These are phyloP conservation scores for Brasenia schreberi DNA, from an alignment of 164 flowering plant species.

Conservation along the genomic window DNA sequence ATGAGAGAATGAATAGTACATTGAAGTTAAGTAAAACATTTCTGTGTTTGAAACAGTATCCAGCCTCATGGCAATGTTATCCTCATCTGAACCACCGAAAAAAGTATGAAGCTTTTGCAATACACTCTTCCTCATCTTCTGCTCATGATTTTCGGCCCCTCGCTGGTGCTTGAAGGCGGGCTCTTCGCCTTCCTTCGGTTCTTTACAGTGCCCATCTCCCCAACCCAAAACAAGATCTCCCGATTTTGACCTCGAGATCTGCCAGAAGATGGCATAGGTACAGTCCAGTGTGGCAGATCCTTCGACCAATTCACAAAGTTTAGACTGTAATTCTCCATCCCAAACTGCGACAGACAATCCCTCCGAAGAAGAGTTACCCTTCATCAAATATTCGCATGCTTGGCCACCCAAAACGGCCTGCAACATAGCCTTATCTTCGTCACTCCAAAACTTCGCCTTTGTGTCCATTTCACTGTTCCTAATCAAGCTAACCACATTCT, in stretches of 20 bases:
- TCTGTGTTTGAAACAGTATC: constrained; percentile 42
- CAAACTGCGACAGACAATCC: constrained; percentile 9
- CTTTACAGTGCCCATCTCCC: constrained; percentile 64
- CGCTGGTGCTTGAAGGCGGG: background rate
- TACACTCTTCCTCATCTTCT: constrained; percentile 34
- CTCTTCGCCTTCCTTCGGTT: constrained; percentile 10
- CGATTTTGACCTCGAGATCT: constrained; percentile 33
- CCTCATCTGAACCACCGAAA: constrained; percentile 39
- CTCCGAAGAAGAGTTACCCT: background rate
- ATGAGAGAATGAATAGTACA: constrained; percentile 42
- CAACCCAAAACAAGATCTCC: constrained; percentile 44
- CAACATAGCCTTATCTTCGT: constrained; percentile 4
- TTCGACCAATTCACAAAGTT: constrained; percentile 39
- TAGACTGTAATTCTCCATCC: constrained; percentile 30
- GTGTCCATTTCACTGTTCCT: constrained; percentile 1
- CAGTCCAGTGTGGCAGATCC: constrained; percentile 21
- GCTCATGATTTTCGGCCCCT: constrained; percentile 6
- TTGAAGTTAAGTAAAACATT: constrained; percentile 61
- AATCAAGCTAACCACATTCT: background rate
- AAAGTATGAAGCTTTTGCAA: constrained; percentile 46
- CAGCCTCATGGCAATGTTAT: constrained; percentile 16
- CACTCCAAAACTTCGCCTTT: constrained; percentile 2
- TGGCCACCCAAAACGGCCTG: constrained; percentile 5
- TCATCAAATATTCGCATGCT: constrained; percentile 5
- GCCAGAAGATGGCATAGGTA: constrained; percentile 80